Evolutionary conservation across 805 yeast genomes (phyloP), one percentile per base, ranked within the genome.

Genomic region (Sugiyamaella valdiviana): DNA sequence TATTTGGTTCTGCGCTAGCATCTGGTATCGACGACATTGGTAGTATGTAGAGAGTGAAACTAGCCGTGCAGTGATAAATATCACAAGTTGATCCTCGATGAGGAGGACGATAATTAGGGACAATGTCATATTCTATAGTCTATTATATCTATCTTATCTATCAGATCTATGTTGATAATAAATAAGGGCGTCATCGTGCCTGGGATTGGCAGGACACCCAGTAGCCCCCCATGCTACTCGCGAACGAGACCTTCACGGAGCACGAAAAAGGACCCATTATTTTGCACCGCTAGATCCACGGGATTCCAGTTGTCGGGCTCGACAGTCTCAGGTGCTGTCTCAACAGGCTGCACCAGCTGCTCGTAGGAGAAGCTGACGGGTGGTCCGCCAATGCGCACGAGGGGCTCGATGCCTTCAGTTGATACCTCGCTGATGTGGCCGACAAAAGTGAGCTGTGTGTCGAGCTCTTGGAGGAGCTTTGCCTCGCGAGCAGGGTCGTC

Each of bases 381-480:
- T 5, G 42, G 39, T 1, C 58, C 55, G 16, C 60, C 57, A 17
- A 64, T 53, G 2, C 68, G 53, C 6, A 58, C 59, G 19, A 68
- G 51, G 7, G 73, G 73, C 46, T 57, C 59, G 9, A 64, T 49
- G 2, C 62, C 64, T 2, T 47, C 50, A 2, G 71, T 65, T 29
- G 67, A 60, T 6, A 66, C 64, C 10, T 57, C 59, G n/a, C 59
- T 53, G 16, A 69, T 59, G n/a, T 62, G 65, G 51, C 69, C 69
- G 2, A 69, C 68, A 50, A 69, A 69, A 21, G 55, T 59, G 24
- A 69, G 57, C 57, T 69, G 73, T 40, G 61, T 63, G 15, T 55
- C 52, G 10, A 69, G 55, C 36, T 68, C 68, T 5, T 44, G 40
- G 21, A 59, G 46, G 39, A 65, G 46, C 35, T 41, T 48, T 22